phyloP scores from a whole-genome alignment of 495 filamentous ascomycete species.

The Pseudomonodictys pantanalensis region DNA sequence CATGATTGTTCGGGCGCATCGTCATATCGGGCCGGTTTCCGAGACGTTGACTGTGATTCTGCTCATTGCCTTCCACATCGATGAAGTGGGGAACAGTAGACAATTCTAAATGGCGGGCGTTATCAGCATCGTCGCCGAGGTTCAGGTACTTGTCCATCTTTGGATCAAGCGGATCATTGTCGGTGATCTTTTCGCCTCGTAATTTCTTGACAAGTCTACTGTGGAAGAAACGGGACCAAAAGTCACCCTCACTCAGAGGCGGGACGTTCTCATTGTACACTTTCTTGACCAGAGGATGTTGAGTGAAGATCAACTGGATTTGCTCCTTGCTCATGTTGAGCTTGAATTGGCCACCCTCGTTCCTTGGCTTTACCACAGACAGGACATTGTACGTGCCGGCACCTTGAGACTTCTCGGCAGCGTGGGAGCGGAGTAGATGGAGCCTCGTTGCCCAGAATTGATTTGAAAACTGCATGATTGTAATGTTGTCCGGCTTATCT shows the following conservation, averaged over 20 bases:
- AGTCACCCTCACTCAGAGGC: slow-evolving; percentile 70
- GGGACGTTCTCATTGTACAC: slow-evolving; percentile 95
- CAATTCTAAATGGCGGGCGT: slow-evolving; percentile 51
- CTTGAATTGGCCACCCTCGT: slow-evolving; percentile 71
- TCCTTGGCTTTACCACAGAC: slow-evolving; percentile 78
- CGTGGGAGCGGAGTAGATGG: slow-evolving; percentile 81
- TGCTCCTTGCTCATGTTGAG: slow-evolving; percentile 89
- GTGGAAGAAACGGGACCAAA: slow-evolving; percentile 91
- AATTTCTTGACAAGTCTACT: slow-evolving; percentile 87
- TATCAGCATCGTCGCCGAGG: slow-evolving; percentile 57
- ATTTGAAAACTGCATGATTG: slow-evolving; percentile 69
- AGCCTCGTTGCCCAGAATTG: slow-evolving; percentile 92
- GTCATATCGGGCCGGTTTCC: slow-evolving; percentile 84
- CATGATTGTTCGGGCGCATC: slow-evolving; percentile 68
- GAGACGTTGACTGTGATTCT: slow-evolving; percentile 71
- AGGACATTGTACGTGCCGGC: slow-evolving; percentile 89
- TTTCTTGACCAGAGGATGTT: slow-evolving; percentile 84
- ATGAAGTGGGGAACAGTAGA: slow-evolving; percentile 78
- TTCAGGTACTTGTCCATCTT: slow-evolving; percentile 83
- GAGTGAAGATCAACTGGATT: slow-evolving; percentile 85
- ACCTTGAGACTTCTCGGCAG: slow-evolving; percentile 80
- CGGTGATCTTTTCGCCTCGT: slow-evolving; percentile 78
- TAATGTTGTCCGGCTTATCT: slow-evolving; percentile 77
- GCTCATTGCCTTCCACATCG: slow-evolving; percentile 89
- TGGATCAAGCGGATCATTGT: slow-evolving; percentile 67